phyloP scores from a whole-genome alignment of 2,329 filamentous ascomycete species.

The Paecilomyces niveus region DNA sequence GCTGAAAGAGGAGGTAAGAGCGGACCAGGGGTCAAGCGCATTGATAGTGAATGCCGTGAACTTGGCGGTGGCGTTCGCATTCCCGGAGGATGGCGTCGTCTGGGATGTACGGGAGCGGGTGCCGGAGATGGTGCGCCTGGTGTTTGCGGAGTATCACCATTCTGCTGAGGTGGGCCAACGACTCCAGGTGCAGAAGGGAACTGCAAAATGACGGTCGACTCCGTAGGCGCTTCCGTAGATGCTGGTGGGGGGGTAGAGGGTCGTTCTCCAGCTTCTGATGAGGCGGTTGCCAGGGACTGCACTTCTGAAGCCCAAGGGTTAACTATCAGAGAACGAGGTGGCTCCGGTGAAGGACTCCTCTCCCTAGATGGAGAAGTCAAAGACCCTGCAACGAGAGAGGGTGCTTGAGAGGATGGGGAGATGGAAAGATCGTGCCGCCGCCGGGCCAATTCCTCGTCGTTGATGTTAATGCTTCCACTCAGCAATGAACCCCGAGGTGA shows the following conservation, averaged over 20 bases:
- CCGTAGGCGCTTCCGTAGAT: slow-evolving; percentile 11
- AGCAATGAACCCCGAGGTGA: slow-evolving; percentile 28
- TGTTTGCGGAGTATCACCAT: slow-evolving; percentile 2
- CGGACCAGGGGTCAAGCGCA: slow-evolving; percentile 50
- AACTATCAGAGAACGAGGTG: slow-evolving; percentile 26
- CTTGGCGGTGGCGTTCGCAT: slow-evolving; percentile 32
- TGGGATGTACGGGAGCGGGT: slow-evolving; percentile 10
- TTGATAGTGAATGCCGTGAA: slow-evolving; percentile 42
- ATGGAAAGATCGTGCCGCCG: slow-evolving; percentile 26
- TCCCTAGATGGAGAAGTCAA: slow-evolving; percentile 20
- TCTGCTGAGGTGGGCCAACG: slow-evolving; percentile 13
- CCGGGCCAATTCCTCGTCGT: slow-evolving; percentile 26
- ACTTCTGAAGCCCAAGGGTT: slow-evolving; percentile 31
- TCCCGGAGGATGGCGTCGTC: slow-evolving; percentile 18
- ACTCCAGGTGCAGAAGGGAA: slow-evolving; percentile 34
- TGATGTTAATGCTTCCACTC: slow-evolving; percentile 22
- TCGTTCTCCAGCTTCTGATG: slow-evolving; percentile 16
- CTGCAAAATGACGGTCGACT: slow-evolving; percentile 28
- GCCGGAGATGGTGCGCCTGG: slow-evolving; percentile 12
- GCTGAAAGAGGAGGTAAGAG: slow-evolving; percentile 55
- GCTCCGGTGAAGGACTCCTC: slow-evolving; percentile 18
- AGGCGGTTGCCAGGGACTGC: slow-evolving; percentile 7
- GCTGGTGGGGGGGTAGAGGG: slow-evolving; percentile 21
- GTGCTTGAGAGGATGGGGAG: slow-evolving; percentile 22
- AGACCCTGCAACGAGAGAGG: slow-evolving; percentile 26